Base-by-base conservation (phyloP, 2,329 filamentous ascomycete genomes). In the Metarhizium anisopliae region DNA sequence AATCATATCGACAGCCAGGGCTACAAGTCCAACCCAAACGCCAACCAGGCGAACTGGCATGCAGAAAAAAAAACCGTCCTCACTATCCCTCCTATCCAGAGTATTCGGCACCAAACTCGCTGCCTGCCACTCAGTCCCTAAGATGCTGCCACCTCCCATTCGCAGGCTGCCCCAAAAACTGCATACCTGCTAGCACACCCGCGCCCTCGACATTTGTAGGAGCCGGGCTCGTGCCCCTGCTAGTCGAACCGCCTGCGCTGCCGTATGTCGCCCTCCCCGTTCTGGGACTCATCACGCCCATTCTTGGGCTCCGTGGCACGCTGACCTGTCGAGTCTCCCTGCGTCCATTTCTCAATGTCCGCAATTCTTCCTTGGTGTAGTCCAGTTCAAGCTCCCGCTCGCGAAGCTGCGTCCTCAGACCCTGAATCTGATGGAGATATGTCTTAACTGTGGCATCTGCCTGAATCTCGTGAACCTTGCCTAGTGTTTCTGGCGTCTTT, bases 281-380 rank as follows among this genome's bases (percentile, higher is more conserved):
- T n/a, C 68, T 70, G 2, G 80, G 80, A 58, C 80, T 82, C 70
- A 81, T 77, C 53, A 81, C 69, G 36, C 74, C 72, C 59, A 77
- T 70, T 6, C 78, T 74, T n/a, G 81, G 81, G 62, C 80, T 83
- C 25, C 78, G 77, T 52, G 81, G 81, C 25, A 82, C 79, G 60
- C 80, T 83, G 53, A 70, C 73, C 62, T 79, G 76, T 40, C 81
- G 70, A 3, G 81, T 84, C 66, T 82, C 80, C 50, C 81, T 72
- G 6, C 81, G 75, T 18, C 73, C 74, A 58, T 73, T 79, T 62
- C 74, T 77, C 45, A 77, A 64, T 45, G 68, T 58, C 7, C 72
- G 71, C 30, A 82, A 63, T 64, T 84, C 80, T 16, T 82, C 77
- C 55, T 70, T 74, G 29, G 72, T 60, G 14, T 71, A 71, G 18